Percentiles rank a stretch among this genome's conserved stretches.
These are phyloP conservation scores for Ormosia semicastrata DNA, from an alignment of 306 rosid species.

Conservation along the genomic window DNA sequence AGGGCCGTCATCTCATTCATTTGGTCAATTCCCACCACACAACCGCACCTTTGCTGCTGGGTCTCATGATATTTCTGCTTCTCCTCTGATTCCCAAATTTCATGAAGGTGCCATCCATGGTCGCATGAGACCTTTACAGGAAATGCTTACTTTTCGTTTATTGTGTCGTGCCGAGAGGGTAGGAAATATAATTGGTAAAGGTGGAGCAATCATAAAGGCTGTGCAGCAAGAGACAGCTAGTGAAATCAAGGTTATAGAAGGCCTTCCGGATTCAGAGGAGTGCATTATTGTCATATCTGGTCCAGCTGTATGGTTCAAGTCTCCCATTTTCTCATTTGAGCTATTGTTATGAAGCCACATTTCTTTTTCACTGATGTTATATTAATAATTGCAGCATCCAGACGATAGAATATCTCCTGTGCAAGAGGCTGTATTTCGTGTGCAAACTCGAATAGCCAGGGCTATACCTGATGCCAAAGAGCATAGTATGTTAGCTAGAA, in stretches of 20 bases:
- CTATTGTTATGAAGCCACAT: constrained; percentile 9
- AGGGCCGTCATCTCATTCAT: constrained; percentile 58
- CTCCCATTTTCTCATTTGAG: constrained; percentile 16
- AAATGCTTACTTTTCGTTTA: constrained; percentile 69
- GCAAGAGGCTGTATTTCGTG: constrained; percentile 95
- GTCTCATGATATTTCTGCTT: constrained; percentile 52
- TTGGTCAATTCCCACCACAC: constrained; percentile 41
- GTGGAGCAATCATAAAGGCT: constrained; percentile 67
- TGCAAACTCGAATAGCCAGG: constrained; percentile 73
- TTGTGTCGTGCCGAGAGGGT: constrained; percentile 79
- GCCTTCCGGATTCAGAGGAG: constrained; percentile 58
- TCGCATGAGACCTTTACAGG: constrained; percentile 59
- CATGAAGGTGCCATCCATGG: constrained; percentile 67
- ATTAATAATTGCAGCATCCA: constrained; percentile 74
- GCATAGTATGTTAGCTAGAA: constrained; percentile 64
- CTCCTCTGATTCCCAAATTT: constrained; percentile 51
- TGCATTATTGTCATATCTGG: constrained; percentile 78
- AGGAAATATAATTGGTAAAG: constrained; percentile 89
- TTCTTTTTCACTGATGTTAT: constrained; percentile 30
- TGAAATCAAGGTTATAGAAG: constrained; percentile 83
- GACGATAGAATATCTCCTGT: constrained; percentile 89
- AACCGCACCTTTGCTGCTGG: constrained; percentile 51
- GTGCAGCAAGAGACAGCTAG: constrained; percentile 83
- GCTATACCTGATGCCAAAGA: constrained; percentile 72
- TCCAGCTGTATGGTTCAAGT: constrained; percentile 65